Conservation (phyloP, 2,329 filamentous ascomycete species). For the Arthrinium puccinioides region DNA sequence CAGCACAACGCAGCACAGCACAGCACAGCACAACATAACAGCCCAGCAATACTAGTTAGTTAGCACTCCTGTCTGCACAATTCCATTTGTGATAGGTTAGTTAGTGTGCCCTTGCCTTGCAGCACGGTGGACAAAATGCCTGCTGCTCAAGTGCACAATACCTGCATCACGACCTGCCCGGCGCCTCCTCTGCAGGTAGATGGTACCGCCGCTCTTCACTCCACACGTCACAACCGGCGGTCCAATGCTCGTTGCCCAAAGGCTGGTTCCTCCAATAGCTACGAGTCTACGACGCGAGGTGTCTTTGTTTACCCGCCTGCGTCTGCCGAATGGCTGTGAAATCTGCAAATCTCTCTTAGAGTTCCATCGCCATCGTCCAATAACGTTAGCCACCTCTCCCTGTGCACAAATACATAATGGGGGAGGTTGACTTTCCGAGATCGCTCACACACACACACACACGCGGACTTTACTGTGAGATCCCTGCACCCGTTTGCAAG, state of each 20-base stretch:
- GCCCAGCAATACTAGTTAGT: background rate
- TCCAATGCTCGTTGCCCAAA: conserved; percentile 4
- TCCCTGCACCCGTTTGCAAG: no score
- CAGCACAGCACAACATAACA: conserved; percentile 6
- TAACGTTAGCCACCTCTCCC: no score
- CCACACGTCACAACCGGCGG: conserved; percentile 3
- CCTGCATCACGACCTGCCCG: background rate
- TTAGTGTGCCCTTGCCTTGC: conserved; percentile 7
- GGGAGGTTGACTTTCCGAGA: no score
- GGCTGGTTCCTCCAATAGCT: conserved; percentile 7
- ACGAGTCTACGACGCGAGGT: no score
- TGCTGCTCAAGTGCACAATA: conserved; percentile 10
- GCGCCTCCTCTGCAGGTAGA: background rate
- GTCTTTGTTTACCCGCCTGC: no score
- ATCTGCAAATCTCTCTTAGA: no score
- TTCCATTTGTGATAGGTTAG: conserved; percentile 21
- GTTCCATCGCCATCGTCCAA: no score
- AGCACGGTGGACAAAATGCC: conserved; percentile 16
- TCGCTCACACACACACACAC: no score
- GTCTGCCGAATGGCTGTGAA: no score
- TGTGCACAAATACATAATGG: no score
- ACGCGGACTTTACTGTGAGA: no score
- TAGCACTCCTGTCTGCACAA: conserved; percentile 16
- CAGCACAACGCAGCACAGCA: conserved; percentile 10
- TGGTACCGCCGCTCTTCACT: conserved; percentile 2